Conservation (phyloP, 352 stramenopile species). For the Peronosclerospora sorghi region DNA sequence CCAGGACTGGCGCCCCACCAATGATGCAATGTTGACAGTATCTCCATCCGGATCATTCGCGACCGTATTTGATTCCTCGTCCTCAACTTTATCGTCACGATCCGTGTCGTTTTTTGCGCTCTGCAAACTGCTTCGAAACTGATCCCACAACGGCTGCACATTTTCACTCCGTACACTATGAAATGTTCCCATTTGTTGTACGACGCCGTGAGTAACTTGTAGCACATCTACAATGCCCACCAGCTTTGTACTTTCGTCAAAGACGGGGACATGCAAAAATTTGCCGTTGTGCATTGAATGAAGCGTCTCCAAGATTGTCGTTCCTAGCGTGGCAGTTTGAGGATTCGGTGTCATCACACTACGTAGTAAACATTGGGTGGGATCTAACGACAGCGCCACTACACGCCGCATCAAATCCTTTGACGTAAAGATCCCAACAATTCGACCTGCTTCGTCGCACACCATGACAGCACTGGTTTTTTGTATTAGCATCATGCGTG, state of each 20-base stretch:
- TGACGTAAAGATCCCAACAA: slow-evolving; percentile 95
- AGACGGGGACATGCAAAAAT: slow-evolving; percentile 95
- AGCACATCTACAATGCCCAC: slow-evolving; percentile 94
- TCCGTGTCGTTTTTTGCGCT: slow-evolving; percentile 19
- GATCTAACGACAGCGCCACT: slow-evolving; percentile 82
- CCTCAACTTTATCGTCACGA: slow-evolving; percentile 25
- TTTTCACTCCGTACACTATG: slow-evolving; percentile 53
- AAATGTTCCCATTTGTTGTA: slow-evolving; percentile 79
- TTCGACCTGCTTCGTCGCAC: slow-evolving; percentile 72
- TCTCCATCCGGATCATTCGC: slow-evolving; percentile 22
- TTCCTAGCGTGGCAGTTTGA: slow-evolving; percentile 86
- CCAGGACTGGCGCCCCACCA: slow-evolving; percentile 33
- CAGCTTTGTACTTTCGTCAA: slow-evolving; percentile 80
- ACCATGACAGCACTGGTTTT: slow-evolving; percentile 79
- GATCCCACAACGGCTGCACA: slow-evolving; percentile 65
- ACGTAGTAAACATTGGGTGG: slow-evolving; percentile 69
- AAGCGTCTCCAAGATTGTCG: slow-evolving; percentile 93
- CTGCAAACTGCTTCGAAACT: slow-evolving; percentile 52
- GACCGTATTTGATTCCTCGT: slow-evolving; percentile 24
- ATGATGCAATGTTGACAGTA: slow-evolving; percentile 16
- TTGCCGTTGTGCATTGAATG: slow-evolving; percentile 96
- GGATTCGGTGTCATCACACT: slow-evolving; percentile 93
- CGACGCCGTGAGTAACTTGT: slow-evolving; percentile 84
- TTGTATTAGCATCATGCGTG: slow-evolving; percentile 70
- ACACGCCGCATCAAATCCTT: slow-evolving; percentile 96